These are phyloP conservation scores for Aspergillus kassunensis DNA, from an alignment of 495 filamentous ascomycete genomes.

Conservation along the genomic window DNA sequence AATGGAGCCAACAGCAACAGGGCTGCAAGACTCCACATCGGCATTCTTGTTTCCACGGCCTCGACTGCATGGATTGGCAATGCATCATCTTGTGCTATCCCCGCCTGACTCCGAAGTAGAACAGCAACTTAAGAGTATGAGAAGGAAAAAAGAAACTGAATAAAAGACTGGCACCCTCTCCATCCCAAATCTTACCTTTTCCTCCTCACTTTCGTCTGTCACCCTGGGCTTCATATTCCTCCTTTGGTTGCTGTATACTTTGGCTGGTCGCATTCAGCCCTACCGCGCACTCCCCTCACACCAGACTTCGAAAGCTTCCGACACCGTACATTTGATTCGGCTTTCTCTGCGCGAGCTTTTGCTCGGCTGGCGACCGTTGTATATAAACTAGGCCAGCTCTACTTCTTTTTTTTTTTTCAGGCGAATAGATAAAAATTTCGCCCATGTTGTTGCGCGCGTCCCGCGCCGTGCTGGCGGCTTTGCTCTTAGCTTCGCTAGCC, in stretches of 20 bases:
- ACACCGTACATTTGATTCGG: neutral
- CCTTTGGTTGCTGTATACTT: neutral
- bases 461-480: constrained; percentile 29
- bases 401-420: neutral
- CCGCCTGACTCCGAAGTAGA: constrained; percentile 26
- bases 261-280: neutral
- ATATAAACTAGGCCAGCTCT: neutral
- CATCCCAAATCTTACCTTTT: constrained; percentile 9
- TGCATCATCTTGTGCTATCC: constrained; percentile 28
- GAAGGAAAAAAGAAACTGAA: constrained; percentile 14
- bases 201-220: constrained; percentile 5
- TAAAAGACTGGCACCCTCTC: constrained; percentile 15
- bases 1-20: constrained; percentile 4
- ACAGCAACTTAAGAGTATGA: constrained; percentile 14
- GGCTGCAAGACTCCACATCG: constrained; percentile 15
- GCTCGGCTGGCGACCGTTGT: neutral
- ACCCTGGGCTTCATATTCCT: constrained; percentile 1
- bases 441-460: constrained; percentile 26
- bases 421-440: constrained; percentile 7
- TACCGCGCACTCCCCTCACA: constrained; percentile 4
- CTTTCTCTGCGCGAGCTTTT: neutral
- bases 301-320: neutral
- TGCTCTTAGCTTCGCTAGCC: constrained; percentile 30
- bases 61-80: too few relatives aligned
- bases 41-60: constrained; percentile 34